A percentile compares a stretch with the other conserved stretches of the same genome.
These are phyloP conservation scores for Scheffersomyces ergatensis DNA, from an alignment of 805 yeast species.

Conservation along the genomic window DNA sequence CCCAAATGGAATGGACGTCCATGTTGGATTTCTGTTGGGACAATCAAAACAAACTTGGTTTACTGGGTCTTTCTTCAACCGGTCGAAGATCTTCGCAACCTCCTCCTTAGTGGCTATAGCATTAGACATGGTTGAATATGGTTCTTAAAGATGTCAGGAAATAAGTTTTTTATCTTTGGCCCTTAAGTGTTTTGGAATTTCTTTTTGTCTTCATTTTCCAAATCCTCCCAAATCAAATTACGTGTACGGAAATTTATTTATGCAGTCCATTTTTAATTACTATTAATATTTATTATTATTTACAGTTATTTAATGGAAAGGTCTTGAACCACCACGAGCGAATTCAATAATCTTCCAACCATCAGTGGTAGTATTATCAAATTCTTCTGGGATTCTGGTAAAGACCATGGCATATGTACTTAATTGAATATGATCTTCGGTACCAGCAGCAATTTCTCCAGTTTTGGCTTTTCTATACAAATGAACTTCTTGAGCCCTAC, in stretches of 20 bases:
- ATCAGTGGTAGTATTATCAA: constrained; percentile 85
- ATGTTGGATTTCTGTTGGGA: constrained; percentile 89
- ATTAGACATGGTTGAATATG: constrained; percentile 44
- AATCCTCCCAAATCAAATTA: no score
- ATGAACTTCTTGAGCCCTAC: constrained; percentile 95
- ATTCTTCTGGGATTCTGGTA: constrained; percentile 88
- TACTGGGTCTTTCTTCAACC: constrained; percentile 62
- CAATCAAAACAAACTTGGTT: constrained; percentile 93
- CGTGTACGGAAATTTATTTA: no score
- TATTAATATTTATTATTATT: no score
- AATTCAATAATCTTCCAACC: constrained; percentile 97
- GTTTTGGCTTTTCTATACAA: constrained; percentile 85
- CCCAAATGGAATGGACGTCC: constrained; percentile 98
- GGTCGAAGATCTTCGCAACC: constrained; percentile 60
- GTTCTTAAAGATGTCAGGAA: no score
- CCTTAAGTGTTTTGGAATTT: no score
- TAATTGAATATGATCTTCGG: constrained; percentile 87
- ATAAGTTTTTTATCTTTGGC: no score
- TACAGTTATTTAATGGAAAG: constrained; percentile 60
- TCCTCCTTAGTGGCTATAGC: constrained; percentile 67
- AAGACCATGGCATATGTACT: constrained; percentile 96
- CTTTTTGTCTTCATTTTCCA: no score
- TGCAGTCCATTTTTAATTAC: no score
- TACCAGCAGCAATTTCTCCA: constrained; percentile 94
- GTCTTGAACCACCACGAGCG: constrained; percentile 89